A percentile compares a stretch with the other conserved stretches of the same genome.
Evolutionary conservation across 352 stramenopile genomes (phyloP).

Genomic region (Pythium myriotylum): DNA sequence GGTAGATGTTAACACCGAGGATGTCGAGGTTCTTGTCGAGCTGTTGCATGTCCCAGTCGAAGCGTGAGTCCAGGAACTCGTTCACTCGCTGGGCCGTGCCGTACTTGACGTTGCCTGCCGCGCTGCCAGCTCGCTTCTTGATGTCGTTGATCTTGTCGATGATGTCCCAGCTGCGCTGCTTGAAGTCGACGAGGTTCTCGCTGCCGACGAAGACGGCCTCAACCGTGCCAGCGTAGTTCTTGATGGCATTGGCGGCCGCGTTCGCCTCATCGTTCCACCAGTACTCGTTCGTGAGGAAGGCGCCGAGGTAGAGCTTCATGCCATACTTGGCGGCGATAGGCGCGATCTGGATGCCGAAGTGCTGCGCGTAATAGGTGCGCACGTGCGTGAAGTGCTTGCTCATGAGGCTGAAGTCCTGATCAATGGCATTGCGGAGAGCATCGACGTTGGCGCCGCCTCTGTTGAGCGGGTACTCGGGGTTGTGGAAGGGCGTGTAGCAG

Average conservation of each 20-base stretch:
- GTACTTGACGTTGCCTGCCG: constrained; percentile 46
- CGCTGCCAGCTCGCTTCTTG: constrained; percentile 26
- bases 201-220: constrained; percentile 55
- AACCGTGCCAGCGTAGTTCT: constrained; percentile 47
- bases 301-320: constrained; percentile 58
- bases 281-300: constrained; percentile 51
- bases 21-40: constrained; percentile 26
- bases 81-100: constrained; percentile 43
- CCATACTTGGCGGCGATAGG: constrained; percentile 47
- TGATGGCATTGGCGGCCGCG: constrained; percentile 42
- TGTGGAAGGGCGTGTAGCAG: constrained; percentile 63
- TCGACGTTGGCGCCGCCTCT: constrained; percentile 14
- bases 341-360: constrained; percentile 47
- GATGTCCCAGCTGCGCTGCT: constrained; percentile 24
- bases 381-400: constrained; percentile 49
- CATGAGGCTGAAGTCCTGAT: constrained; percentile 51
- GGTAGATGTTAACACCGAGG: constrained; percentile 42
- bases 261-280: constrained; percentile 51
- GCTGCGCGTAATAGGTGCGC: constrained; percentile 66
- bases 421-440: constrained; percentile 21
- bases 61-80: constrained; percentile 11
- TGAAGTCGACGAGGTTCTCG: constrained; percentile 32
- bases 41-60: constrained; percentile 22
- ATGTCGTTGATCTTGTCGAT: constrained; percentile 36
- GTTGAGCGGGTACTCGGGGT: constrained; percentile 46